Conservation (phyloP, 108 stramenopile species). For the Nitzschia palea region DNA sequence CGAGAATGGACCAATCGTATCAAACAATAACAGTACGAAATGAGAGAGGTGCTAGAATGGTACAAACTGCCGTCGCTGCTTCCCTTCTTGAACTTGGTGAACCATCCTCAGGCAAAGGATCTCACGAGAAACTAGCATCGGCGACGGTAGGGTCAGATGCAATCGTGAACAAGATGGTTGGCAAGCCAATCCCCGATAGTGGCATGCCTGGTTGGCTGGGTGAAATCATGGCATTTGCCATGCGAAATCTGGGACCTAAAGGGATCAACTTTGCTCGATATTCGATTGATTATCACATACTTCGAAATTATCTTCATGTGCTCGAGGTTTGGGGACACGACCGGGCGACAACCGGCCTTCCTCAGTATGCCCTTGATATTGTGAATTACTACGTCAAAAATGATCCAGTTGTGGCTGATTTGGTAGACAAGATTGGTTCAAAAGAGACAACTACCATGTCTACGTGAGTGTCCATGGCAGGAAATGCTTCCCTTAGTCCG, state of each 20-base stretch:
- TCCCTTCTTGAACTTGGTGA: constrained; percentile 48
- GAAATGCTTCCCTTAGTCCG: background rate
- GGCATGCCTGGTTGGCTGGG: constrained; percentile 73
- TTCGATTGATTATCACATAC: constrained; percentile 78
- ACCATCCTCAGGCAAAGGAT: constrained; percentile 49
- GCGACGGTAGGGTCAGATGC: constrained; percentile 66
- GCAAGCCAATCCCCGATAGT: constrained; percentile 38
- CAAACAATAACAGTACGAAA: constrained; percentile 81
- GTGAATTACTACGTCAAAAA: constrained; percentile 57
- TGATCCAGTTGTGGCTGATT: constrained; percentile 20
- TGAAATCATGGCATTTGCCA: constrained; percentile 58
- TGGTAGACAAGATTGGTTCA: constrained; percentile 3
- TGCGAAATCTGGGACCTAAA: constrained; percentile 64
- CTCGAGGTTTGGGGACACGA: constrained; percentile 56
- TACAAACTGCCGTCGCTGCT: constrained; percentile 50
- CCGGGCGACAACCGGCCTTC: constrained; percentile 36
- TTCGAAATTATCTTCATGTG: constrained; percentile 75
- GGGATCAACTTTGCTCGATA: constrained; percentile 81
- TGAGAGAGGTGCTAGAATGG: constrained; percentile 59
- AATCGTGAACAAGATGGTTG: constrained; percentile 60
- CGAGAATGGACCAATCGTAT: constrained; percentile 57
- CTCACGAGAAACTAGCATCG: constrained; percentile 60
- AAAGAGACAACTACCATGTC: background rate
- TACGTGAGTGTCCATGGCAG: too few species aligned
- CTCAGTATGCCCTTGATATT: constrained; percentile 53